phyloP scores from a whole-genome alignment of 116 monocot genomes.

The Cymodocea nodosa region DNA sequence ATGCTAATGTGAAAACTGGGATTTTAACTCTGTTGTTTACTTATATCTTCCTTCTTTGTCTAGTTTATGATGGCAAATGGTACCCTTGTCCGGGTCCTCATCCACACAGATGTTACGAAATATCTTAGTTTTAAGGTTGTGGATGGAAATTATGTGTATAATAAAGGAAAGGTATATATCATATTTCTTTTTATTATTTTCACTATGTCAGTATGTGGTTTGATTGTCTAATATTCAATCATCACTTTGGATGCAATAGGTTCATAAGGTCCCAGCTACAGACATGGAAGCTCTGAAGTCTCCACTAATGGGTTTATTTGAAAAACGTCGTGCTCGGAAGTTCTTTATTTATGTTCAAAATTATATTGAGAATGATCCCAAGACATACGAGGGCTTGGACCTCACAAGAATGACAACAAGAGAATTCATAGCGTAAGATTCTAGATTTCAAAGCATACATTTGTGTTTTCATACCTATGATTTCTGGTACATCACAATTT shows the following conservation, averaged over 20 bases:
- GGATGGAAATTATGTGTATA: slow-evolving; percentile 89
- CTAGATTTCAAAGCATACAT: background rate
- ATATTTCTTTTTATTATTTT: background rate
- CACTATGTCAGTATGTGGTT: background rate
- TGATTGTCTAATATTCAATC: background rate
- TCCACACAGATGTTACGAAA: slow-evolving; percentile 91
- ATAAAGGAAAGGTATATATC: slow-evolving; percentile 71
- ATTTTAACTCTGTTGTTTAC: no score
- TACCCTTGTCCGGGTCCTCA: slow-evolving; percentile 74
- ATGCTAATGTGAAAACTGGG: no score
- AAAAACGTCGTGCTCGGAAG: slow-evolving; percentile 81
- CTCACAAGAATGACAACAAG: slow-evolving; percentile 67
- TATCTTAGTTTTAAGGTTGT: slow-evolving; percentile 92
- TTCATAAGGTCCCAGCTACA: slow-evolving; percentile 92
- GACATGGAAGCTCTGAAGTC: slow-evolving; percentile 96
- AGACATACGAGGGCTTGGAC: slow-evolving; percentile 73
- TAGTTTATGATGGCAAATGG: slow-evolving; percentile 99
- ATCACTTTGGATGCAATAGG: slow-evolving; percentile 22
- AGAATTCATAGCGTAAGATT: slow-evolving; percentile 71
- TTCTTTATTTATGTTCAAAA: slow-evolving; percentile 93
- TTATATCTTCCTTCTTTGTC: background rate
- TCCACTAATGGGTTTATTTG: slow-evolving; percentile 95
- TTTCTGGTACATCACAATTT: background rate
- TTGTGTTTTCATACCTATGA: background rate
- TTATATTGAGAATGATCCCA: slow-evolving; percentile 75